phyloP scores from a whole-genome alignment of 352 stramenopile genomes.

The Pythium diclinum region DNA sequence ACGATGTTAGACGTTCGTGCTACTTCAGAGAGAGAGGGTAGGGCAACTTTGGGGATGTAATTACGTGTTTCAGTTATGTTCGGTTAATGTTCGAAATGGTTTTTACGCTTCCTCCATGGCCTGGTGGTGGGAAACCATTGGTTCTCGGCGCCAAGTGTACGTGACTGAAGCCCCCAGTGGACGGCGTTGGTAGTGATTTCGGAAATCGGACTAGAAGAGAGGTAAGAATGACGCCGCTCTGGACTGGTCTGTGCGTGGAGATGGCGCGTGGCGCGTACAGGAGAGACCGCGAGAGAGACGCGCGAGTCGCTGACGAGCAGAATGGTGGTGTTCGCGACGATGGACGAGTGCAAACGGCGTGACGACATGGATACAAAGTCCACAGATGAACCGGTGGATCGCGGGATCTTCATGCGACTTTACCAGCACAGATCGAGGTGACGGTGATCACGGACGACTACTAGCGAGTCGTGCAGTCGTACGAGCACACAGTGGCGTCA shows the following conservation, averaged over 20 bases:
- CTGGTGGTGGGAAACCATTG: constrained; percentile 30
- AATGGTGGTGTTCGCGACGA: not conserved
- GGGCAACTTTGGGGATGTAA: constrained; percentile 6
- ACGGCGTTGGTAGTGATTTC: constrained; percentile 48
- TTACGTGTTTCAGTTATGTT: constrained; percentile 10
- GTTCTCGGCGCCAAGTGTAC: constrained; percentile 29
- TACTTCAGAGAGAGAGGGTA: not conserved
- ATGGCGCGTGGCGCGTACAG: not conserved
- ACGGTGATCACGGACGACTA: not conserved
- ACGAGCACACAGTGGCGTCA: no score
- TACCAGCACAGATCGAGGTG: not conserved
- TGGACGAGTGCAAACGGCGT: not conserved
- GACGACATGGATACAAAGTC: not conserved
- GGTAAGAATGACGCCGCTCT: constrained; percentile 36
- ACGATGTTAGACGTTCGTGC: not conserved
- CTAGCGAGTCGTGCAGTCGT: no score
- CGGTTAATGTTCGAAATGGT: not conserved
- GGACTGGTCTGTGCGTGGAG: constrained; percentile 2
- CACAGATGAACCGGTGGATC: not conserved
- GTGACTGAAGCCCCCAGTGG: constrained; percentile 8
- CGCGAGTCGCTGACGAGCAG: not conserved
- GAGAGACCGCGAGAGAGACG: constrained; percentile 1
- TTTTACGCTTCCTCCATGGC: constrained; percentile 11
- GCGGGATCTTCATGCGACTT: not conserved
- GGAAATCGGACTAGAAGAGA: constrained; percentile 89